Evolutionary conservation across 169 alveolate species (phyloP).

Genomic region (Eimeria maxima): DNA sequence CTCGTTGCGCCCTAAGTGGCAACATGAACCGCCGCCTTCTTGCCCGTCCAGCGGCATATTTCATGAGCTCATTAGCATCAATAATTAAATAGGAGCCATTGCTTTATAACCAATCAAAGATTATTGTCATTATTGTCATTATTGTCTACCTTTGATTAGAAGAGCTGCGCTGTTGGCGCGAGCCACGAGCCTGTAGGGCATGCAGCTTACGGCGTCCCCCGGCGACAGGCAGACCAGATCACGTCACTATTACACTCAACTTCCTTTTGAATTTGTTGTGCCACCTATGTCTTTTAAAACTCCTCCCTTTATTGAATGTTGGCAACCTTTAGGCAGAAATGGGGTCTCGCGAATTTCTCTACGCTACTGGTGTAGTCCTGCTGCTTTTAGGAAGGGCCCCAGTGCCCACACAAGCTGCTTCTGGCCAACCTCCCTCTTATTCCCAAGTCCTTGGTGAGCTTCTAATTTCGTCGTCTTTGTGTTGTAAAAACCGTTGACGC

Average conservation of each 20-base stretch:
- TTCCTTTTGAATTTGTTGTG: background rate
- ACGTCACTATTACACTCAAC: background rate
- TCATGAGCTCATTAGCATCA: background rate
- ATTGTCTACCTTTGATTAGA: background rate
- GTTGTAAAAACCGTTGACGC: background rate
- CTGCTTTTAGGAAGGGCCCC: background rate
- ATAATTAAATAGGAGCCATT: background rate
- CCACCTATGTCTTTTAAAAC: background rate
- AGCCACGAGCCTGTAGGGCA: background rate
- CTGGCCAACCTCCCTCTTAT: too few species aligned
- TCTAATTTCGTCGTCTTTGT: background rate
- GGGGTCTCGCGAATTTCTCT: background rate
- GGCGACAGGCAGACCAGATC: background rate
- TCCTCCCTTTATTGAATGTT: background rate
- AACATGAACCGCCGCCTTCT: background rate
- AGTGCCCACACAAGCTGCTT: background rate
- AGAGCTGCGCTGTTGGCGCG: background rate
- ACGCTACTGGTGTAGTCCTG: background rate
- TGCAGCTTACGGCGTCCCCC: background rate
- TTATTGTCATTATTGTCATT: background rate
- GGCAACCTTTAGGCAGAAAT: background rate
- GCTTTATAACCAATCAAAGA: background rate
- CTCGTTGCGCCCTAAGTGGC: background rate
- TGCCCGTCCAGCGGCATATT: background rate
- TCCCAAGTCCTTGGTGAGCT: background rate